Base-by-base conservation (phyloP, 257 asterid species). In the Jaltomata sinuosa region DNA sequence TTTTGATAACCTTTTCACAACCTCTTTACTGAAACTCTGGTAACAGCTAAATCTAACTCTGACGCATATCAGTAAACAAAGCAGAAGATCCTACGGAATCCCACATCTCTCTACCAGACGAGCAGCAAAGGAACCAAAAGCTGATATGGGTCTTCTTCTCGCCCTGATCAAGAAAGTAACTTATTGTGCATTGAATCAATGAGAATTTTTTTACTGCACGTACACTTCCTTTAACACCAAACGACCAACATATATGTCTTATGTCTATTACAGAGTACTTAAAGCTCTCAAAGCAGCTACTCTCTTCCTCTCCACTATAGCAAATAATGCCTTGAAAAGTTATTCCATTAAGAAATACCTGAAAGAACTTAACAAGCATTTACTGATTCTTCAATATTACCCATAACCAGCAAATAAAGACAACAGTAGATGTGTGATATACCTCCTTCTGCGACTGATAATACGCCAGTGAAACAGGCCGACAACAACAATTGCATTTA, bases 401-500 rank as follows among this genome's bases (percentile, higher is more conserved):
- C 54, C 34, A 3, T 71, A 40, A 71, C 34, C 79, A 71, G 34
- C 79, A 71, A 71, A 38, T 71, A 71, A 71, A 71, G 18, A 77
- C 82, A 49, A 16, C 11, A 49, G 45, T 27, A 71, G 53, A 49
- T 49, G 83, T 3, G 29, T 49, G 40, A 77, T 79, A 84, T 92
- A 96, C 99, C 99, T 94, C 99, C 85, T 95, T 97, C 88, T 93
- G 97, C 18, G 99, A 97, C 87, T 95, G 98, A 85, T 93, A 97
- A 88, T 91, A 89, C 38, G 87, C 90, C 6, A 88, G 84, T 42
- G 98, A 88, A 85, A 94, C 90, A 68, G 94, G 85, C 55, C 89
- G 91, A 57, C 90, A 94, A 88, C 99, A 97, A 86, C 86, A 89
- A 85, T 84, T 87, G 91, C 99, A 97, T 54, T 88, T 92, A 47